Evolutionary conservation across 140 eudicot species (phyloP), one percentile per base, ranked within the genome.

Genomic region (Stevia rebaudiana): DNA sequence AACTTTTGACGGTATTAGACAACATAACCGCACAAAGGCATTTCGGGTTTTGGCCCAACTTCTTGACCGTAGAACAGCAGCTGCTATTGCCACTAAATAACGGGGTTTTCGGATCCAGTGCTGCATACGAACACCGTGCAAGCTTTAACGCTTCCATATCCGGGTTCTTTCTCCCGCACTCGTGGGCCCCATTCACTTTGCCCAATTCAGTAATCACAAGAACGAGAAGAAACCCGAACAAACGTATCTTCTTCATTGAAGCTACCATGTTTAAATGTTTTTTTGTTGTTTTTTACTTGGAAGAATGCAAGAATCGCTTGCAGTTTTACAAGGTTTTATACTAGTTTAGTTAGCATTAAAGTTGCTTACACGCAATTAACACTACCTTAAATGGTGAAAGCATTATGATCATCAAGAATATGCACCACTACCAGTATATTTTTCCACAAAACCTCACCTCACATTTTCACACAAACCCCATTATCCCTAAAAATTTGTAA

Each of bases 11-110:
- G 17, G 91, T 82, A 13, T 79, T 68, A 5, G 95, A 87, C 19
- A 82, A 83, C 95, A 90, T 84, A 49, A 87, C 95, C 8, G 98
- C 98, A 72, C 98, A 90, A 8, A 90, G 84, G 58, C 98, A 90
- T 47, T 47, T 66, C 5, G 98, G 98, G 72, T 84, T 90, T 68
- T 80, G 83, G 4, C 86, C 95, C 68, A 90, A 31, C 64, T 63
- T 77, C 83, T 84, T 74, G 53, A 87, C 86, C 67, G 70, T 77
- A 25, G 79, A 73, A 73, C 98, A 90, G 69, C 98, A 90, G 51
- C 67, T 65, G 31, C 72, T 48, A 3, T 91, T 78, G 61, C 78
- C 84, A n/a, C n/a, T n/a, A n/a, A n/a, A n/a, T n/a, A n/a, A n/a
- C 0, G 85, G 56, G 0, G 91, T 81, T 7, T 65, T 50, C 47